Conservation (phyloP, 139 green algal genomes). For the Limnomonas spitsbergensis region DNA sequence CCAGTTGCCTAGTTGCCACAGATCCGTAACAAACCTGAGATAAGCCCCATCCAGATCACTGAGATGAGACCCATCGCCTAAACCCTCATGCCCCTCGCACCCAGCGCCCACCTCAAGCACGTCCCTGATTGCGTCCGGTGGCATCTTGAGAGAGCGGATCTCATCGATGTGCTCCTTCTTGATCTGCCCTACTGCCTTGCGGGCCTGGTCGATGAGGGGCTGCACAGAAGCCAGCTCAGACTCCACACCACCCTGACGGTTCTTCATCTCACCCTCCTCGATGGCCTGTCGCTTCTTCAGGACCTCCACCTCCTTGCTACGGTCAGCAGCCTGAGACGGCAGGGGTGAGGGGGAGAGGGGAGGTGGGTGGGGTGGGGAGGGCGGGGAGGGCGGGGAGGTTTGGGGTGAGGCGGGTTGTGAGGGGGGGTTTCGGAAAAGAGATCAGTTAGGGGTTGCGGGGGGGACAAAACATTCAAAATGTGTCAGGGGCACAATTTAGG, state of each 20-base stretch:
- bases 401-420: too few species aligned
- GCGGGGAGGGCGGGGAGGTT: neutral
- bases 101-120: slow-evolving; percentile 78
- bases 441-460: too few species aligned
- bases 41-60: too few species aligned
- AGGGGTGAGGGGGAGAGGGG: too few species aligned
- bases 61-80: too few species aligned
- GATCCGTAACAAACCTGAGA: too few species aligned
- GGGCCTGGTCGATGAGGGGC: slow-evolving; percentile 73
- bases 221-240: slow-evolving; percentile 70
- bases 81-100: slow-evolving; percentile 44
- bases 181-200: slow-evolving; percentile 73
- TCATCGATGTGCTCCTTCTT: slow-evolving; percentile 83
- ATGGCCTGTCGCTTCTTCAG: slow-evolving; percentile 53
- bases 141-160: slow-evolving; percentile 78
- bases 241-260: slow-evolving; percentile 49
- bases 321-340: slow-evolving; percentile 55
- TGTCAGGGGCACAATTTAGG: too few species aligned
- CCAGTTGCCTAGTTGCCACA: too few species aligned
- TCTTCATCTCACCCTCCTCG: slow-evolving; percentile 60
- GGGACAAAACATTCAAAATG: too few species aligned
- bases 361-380: too few species aligned
- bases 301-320: slow-evolving; percentile 60
- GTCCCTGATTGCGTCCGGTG: slow-evolving; percentile 55
- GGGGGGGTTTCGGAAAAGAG: too few species aligned